Base-by-base conservation (phyloP, 2,329 filamentous ascomycete genomes). In the Colletotrichum graminicola region DNA sequence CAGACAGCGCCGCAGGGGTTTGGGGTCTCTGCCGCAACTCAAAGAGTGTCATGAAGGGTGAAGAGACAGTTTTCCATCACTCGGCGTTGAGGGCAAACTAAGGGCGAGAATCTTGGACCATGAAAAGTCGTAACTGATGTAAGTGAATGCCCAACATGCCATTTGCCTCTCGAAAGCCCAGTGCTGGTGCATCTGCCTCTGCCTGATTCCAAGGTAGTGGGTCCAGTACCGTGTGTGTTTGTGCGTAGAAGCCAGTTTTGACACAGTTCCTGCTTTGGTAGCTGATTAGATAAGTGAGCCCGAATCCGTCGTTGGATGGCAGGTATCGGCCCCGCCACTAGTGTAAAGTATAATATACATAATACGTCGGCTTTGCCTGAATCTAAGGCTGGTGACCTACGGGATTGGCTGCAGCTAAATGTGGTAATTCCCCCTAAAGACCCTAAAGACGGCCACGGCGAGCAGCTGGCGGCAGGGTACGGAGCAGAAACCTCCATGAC, bases 1-100 rank as follows among this genome's bases (percentile, higher is more conserved):
- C 56, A 62, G 63, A 62, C 56, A 54, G 51, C 51, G 57, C 64
- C 56, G 51, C 64, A 57, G 14, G 64, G 51, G 29, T 41, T 49
- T 39, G 11, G 65, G 57, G 21, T 49, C 60, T 67, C 34, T 62
- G 34, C 64, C 49, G 43, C 57, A 45, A 36, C 57, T 71, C 67
- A 62, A 36, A 51, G 47, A 55, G 41, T 47, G 36, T 67, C 67
- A 67, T 57, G 41, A 57, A 67, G 43, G 36, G 18, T n/a, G 29
- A 47, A 18, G 39, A 34, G 54, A 54, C 57, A 47, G 14, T 45
- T 49, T 41, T 18, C 23, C 56, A 70, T 67, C 43, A 16, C 47
- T 41, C 39, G 56, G 45, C 16, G 54, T 18, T 7, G 11, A 49
- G 7, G 47, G 6, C 21, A 34, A 51, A 12, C 10, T 34, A 23